Base-by-base conservation (phyloP, 2,329 filamentous ascomycete species). In the Fusarium setosum region DNA sequence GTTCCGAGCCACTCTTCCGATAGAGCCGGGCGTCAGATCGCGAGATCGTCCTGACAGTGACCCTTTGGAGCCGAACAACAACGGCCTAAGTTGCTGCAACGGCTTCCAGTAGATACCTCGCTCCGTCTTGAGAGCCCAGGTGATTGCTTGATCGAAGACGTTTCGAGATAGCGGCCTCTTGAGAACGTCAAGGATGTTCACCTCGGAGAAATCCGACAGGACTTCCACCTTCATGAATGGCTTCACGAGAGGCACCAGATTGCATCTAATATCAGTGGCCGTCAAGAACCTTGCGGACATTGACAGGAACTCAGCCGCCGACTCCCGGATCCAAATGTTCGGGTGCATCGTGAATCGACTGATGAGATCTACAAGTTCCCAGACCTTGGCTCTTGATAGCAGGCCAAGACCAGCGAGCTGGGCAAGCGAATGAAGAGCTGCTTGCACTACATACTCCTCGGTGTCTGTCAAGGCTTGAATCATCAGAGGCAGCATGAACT, bases 401-500 rank as follows among this genome's bases (percentile, higher is more conserved):
- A 99, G 82, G 1, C 96, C 96, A 18, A 99, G 83, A 53, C 92
- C 90, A 9, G 95, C 94, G 82, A 99, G 92, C 60, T 92, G 91
- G 3, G 94, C 93, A 45, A 99, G 83, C 1, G 95, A 96, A 67
- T 96, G 89, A 26, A 99, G 83, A 2, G 95, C 94, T 56, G 92
- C 92, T 73, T 97, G 94, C 12, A 99, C 90, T 3, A 99, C 96
- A 74, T 93, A 95, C 70, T 97, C 95, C 77, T 99, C 96, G 0
- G 92, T 88, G 68, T 99, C 96, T 1, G 94, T 93, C 70, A 99
- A 82, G 8, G 96, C 95, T 76, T 97, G 96, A 4, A 97, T 87
- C 93, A 99, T 97, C 13, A 99, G 83, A 1, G 96, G 96, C 23
- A 99, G 80, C 66, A 98, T 97, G 71, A 97, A 99, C 69, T 97